Conservation (phyloP, 352 stramenopile species). For the Halophytophthora batemanensis region DNA sequence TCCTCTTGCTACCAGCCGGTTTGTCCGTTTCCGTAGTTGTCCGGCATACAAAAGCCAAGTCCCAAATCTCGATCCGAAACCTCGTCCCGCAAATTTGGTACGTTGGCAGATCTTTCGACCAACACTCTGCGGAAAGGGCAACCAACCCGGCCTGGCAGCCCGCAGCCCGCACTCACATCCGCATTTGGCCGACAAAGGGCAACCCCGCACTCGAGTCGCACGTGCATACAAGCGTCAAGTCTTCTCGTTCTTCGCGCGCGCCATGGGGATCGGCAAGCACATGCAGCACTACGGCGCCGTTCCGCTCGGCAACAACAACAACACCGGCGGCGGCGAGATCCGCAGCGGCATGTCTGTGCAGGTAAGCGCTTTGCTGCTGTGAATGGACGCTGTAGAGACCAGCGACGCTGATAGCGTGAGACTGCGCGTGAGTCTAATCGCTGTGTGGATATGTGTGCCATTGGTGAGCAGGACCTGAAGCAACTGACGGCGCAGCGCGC, state of each 20-base stretch:
- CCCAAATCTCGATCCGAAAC: no score
- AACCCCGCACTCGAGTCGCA: background rate
- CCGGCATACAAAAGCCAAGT: no score
- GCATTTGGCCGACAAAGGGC: no score
- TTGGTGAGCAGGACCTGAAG: conserved; percentile 57
- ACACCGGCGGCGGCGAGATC: conserved; percentile 53
- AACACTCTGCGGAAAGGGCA: no score
- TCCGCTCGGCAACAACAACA: conserved; percentile 23
- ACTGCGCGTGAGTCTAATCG: conserved; percentile 4
- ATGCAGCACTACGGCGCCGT: conserved; percentile 11
- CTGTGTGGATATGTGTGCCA: background rate
- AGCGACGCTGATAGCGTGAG: background rate
- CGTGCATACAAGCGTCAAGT: background rate
- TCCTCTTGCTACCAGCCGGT: no score
- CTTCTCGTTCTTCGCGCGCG: background rate
- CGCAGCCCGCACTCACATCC: no score
- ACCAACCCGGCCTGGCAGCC: background rate
- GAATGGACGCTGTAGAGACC: no score
- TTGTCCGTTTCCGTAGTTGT: no score
- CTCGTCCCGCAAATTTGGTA: no score
- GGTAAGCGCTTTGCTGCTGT: conserved; percentile 18
- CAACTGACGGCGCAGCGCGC: conserved; percentile 70
- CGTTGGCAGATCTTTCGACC: background rate
- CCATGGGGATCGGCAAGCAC: conserved; percentile 44
- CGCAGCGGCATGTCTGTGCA: conserved; percentile 84